Conservation (phyloP, 2,329 filamentous ascomycete species). For the Aspergillus alliaceus region DNA sequence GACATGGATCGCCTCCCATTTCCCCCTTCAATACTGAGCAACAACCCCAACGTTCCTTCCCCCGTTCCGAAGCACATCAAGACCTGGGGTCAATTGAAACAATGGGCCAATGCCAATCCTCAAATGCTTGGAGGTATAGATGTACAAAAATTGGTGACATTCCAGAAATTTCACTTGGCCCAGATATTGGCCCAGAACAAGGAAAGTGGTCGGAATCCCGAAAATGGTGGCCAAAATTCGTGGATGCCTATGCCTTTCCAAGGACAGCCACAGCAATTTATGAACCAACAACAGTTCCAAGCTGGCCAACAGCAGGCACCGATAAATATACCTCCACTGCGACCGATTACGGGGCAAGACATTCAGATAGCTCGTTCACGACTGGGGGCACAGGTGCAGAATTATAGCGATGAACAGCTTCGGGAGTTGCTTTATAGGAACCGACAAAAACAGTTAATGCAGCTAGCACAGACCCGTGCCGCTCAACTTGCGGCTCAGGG, state of each 20-base stretch:
- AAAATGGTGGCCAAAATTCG: slow-evolving; percentile 24
- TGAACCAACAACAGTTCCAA: slow-evolving; percentile 29
- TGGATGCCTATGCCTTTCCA: slow-evolving; percentile 25
- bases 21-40: slow-evolving; percentile 36
- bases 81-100: slow-evolving; percentile 59
- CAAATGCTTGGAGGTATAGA: slow-evolving; percentile 43
- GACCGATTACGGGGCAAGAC: slow-evolving; percentile 37
- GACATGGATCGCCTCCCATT: slow-evolving; percentile 45
- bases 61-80: slow-evolving; percentile 52
- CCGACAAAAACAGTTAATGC: slow-evolving; percentile 37
- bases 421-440: slow-evolving; percentile 35
- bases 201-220: slow-evolving; percentile 21
- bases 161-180: slow-evolving; percentile 48
- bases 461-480: slow-evolving; percentile 31
- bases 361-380: slow-evolving; percentile 38
- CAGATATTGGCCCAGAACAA: slow-evolving; percentile 36
- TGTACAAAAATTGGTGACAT: slow-evolving; percentile 39
- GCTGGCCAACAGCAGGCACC: slow-evolving; percentile 28
- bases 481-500: slow-evolving; percentile 24
- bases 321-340: slow-evolving; percentile 31
- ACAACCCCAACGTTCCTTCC: slow-evolving; percentile 30
- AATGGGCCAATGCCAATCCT: slow-evolving; percentile 51
- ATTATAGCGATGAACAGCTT: slow-evolving; percentile 45
- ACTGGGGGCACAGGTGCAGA: slow-evolving; percentile 33
- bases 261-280: slow-evolving; percentile 28